These are phyloP conservation scores for Sarcodon aspratus DNA, from an alignment of 768 basidiomycete species.

Conservation along the genomic window DNA sequence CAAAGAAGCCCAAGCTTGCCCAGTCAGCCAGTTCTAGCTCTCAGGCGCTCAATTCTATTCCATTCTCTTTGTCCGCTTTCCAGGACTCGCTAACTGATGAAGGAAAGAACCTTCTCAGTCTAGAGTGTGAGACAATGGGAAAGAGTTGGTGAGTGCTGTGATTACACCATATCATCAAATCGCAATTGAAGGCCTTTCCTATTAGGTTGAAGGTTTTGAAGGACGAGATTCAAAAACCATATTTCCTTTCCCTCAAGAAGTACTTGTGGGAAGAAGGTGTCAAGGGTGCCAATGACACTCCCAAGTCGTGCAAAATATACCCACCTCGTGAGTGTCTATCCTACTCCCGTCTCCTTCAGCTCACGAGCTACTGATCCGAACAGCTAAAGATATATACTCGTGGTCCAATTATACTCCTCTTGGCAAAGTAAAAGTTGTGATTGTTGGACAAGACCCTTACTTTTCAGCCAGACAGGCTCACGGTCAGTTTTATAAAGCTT, in stretches of 20 bases:
- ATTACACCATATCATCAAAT: neutral
- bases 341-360: neutral
- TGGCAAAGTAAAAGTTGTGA: conserved; percentile 77
- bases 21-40: conserved; percentile 9
- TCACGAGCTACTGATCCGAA: neutral
- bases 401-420: conserved; percentile 82
- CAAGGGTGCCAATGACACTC: conserved; percentile 34
- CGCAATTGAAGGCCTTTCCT: conserved; percentile 1
- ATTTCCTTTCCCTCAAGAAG: conserved; percentile 62
- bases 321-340: conserved; percentile 51
- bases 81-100: conserved; percentile 43
- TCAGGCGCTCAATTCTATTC: conserved; percentile 47
- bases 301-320: conserved; percentile 48
- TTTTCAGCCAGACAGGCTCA: conserved; percentile 76
- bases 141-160: conserved; percentile 46
- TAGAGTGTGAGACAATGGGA: conserved; percentile 68
- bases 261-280: conserved; percentile 62
- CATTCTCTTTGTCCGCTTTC: conserved; percentile 51
- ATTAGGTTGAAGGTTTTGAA: conserved; percentile 63
- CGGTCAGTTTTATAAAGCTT: conserved; percentile 30
- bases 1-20: conserved; percentile 38
- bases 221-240: conserved; percentile 65
- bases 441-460: conserved; percentile 87
- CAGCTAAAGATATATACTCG: conserved; percentile 78
- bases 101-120: conserved; percentile 41